Percentiles rank a stretch among this genome's conserved stretches.
phyloP scores from a whole-genome alignment of 768 basidiomycete species.

The Chalciporus sphaerocephalus region DNA sequence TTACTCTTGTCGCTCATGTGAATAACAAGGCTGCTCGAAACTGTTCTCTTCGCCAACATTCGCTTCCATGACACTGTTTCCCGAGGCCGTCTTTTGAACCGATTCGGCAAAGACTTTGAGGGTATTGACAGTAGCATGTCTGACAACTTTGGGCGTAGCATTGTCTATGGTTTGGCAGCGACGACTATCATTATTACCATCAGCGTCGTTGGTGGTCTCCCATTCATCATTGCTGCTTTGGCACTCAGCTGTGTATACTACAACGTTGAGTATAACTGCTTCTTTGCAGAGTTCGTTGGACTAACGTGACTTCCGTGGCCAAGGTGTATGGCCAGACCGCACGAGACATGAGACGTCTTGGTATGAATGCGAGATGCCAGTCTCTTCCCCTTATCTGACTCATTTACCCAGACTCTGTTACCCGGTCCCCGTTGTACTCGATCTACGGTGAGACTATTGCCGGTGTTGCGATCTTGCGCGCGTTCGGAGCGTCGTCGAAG shows the following conservation, averaged over 20 bases:
- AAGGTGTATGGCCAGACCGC: slow-evolving; percentile 78
- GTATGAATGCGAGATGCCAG: slow-evolving; percentile 33
- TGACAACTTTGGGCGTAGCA: slow-evolving; percentile 80
- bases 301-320: slow-evolving; percentile 29
- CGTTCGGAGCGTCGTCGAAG: slow-evolving; percentile 86
- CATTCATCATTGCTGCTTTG: slow-evolving; percentile 61
- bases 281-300: not conserved
- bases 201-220: slow-evolving; percentile 71
- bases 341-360: slow-evolving; percentile 77
- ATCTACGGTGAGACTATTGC: slow-evolving; percentile 50
- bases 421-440: slow-evolving; percentile 45
- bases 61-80: slow-evolving; percentile 92
- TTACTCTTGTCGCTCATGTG: slow-evolving; percentile 12
- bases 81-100: slow-evolving; percentile 75
- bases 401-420: slow-evolving; percentile 38
- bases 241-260: slow-evolving; percentile 63
- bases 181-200: slow-evolving; percentile 69
- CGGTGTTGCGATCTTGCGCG: slow-evolving; percentile 56
- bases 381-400: slow-evolving; percentile 1
- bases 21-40: slow-evolving; percentile 54
- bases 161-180: slow-evolving; percentile 67
- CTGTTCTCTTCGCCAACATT: slow-evolving; percentile 82
- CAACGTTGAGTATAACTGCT: slow-evolving; percentile 45
- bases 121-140: slow-evolving; percentile 79
- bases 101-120: slow-evolving; percentile 91